Evolutionary conservation across 208 protist genomes (phyloP), one percentile per base, ranked within the genome.

Genomic region (Balamuthia mandrillaris): DNA sequence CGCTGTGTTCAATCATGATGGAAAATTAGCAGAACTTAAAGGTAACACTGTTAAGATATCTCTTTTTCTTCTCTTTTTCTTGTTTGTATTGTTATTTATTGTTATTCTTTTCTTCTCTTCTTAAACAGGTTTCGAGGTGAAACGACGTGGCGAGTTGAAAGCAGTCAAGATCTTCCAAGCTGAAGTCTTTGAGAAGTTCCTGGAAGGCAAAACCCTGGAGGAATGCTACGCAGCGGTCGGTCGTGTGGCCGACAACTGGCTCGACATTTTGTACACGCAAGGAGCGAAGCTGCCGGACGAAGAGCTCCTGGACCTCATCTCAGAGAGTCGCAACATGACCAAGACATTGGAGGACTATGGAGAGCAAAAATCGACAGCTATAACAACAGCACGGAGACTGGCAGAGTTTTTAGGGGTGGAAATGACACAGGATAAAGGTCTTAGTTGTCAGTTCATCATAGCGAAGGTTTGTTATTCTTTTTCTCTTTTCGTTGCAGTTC

Each of bases 151-250:
- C n/a, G 99, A 99, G 93, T 94, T 99, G 37, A 95, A 98, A 91
- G 90, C 99, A 27, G 98, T 99, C 90, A 99, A 99, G 86, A 93
- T 98, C 58, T 99, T 99, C 90, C 98, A 99, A 90, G 93, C 93
- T 10, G 89, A 98, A 70, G 78, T 92, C 9, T 93, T 91, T 54
- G 88, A 87, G 47, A 81, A 81, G 51, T 99, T 99, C 83, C 92
- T 99, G 7, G 91, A 98, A 18, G 98, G 98, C n/a, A 90, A 47
- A 12, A 96, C 92, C 9, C 91, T 99, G 9, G 87, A 96, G 24
- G 96, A 98, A 74, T 96, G 97, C 60, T 99, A 99, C 94, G 89
- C 87, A 1, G 93, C 93, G 0, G 98, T 99, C 9, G 98, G 94
- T 4, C 89, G 93, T 3, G 95, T 99, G 27, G 97, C 98, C 16